A percentile compares a stretch with the other conserved stretches of the same genome.
phyloP scores from a whole-genome alignment of 2,329 filamentous ascomycete genomes.

The Fusarium piperis region DNA sequence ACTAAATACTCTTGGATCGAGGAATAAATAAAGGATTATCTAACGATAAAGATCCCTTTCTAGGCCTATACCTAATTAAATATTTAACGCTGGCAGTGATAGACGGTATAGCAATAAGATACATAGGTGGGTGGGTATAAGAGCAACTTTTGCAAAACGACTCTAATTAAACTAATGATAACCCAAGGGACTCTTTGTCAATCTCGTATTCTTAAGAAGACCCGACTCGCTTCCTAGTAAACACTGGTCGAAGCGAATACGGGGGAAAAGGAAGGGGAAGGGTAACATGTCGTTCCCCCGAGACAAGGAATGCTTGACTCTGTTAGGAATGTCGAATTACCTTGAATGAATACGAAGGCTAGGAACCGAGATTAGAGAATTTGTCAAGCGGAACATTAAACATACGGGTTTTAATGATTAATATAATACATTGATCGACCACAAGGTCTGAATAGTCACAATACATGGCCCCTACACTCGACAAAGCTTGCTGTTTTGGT shows the following conservation, averaged over 20 bases:
- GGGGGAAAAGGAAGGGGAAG: neutral
- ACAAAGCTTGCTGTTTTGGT: conserved; percentile 30
- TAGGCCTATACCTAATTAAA: too few species aligned
- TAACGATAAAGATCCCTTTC: too few species aligned
- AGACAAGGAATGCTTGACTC: neutral
- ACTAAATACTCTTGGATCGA: too few species aligned
- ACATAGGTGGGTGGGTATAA: too few species aligned
- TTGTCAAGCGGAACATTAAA: neutral
- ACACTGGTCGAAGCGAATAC: neutral
- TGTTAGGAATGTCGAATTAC: neutral
- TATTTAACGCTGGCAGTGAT: too few species aligned
- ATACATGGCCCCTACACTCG: neutral
- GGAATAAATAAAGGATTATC: too few species aligned
- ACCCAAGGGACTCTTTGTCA: neutral
- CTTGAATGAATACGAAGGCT: neutral
- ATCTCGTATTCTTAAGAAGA: neutral
- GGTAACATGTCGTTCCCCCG: neutral
- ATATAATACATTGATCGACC: neutral
- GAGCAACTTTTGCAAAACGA: too few species aligned
- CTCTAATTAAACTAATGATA: neutral
- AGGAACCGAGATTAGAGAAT: neutral
- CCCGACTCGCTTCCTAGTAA: neutral
- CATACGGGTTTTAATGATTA: neutral
- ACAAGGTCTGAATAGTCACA: neutral
- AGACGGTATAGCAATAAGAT: too few species aligned